phyloP scores from a whole-genome alignment of 352 stramenopile species.

The Bremia lactucae region DNA sequence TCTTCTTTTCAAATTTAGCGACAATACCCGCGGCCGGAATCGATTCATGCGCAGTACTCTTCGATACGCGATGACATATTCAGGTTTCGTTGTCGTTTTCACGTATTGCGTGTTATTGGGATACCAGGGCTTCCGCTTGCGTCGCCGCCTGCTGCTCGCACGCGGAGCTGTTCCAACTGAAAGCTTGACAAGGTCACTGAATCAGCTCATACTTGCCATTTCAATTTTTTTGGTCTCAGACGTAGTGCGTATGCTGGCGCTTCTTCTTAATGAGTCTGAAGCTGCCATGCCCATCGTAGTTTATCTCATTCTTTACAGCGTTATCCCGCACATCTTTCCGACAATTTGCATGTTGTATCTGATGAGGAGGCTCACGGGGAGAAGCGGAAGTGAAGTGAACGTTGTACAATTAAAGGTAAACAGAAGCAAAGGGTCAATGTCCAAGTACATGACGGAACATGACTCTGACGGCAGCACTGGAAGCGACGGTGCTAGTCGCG shows the following conservation, averaged over 20 bases:
- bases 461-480: constrained; percentile 29
- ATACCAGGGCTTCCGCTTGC: constrained; percentile 64
- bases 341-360: constrained; percentile 85
- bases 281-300: constrained; percentile 49
- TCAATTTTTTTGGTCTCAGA: constrained; percentile 68
- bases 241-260: constrained; percentile 52
- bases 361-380: constrained; percentile 54
- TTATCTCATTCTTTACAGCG: constrained; percentile 62
- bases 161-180: constrained; percentile 50
- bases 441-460: constrained; percentile 44
- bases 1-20: constrained; percentile 36
- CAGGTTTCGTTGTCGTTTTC: constrained; percentile 44
- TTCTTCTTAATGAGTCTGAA: constrained; percentile 41
- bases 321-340: constrained; percentile 78
- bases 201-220: constrained; percentile 74
- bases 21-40: constrained; percentile 47
- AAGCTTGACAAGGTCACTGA: constrained; percentile 71
- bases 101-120: constrained; percentile 56
- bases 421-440: constrained; percentile 28
- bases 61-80: constrained; percentile 46
- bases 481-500: constrained; percentile 11
- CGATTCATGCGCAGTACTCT: constrained; percentile 49
- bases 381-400: constrained; percentile 9
- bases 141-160: constrained; percentile 56
- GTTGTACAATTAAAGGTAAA: constrained; percentile 12